Conservation (phyloP, 1,284 basidiomycete genomes). For the Malassezia psittaci region DNA sequence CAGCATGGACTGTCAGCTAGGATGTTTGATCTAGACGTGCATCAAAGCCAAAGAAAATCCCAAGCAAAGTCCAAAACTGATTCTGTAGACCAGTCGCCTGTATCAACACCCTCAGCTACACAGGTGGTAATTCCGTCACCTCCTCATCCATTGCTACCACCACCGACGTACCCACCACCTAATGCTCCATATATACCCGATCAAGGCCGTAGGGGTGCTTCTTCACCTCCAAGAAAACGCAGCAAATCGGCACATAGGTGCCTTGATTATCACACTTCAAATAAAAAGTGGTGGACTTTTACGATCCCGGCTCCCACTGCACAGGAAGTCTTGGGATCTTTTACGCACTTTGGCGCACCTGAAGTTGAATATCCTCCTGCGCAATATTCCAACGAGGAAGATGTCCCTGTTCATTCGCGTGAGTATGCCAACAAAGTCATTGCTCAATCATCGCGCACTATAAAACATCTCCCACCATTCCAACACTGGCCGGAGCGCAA, state of each 20-base stretch:
- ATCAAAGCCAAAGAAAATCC: conserved; percentile 18
- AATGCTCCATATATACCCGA: too few relatives aligned
- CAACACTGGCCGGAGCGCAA: conserved; percentile 19
- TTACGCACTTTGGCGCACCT: conserved; percentile 56
- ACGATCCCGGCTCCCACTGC: conserved; percentile 54
- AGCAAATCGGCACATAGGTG: too few relatives aligned
- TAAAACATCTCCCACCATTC: conserved; percentile 45
- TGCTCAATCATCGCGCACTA: conserved; percentile 54
- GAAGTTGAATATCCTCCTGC: conserved; percentile 64
- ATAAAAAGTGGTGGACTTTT: background rate
- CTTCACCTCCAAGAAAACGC: too few relatives aligned
- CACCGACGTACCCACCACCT: too few relatives aligned
- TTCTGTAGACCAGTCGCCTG: too few relatives aligned
- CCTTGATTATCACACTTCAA: too few relatives aligned
- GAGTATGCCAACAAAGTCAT: conserved; percentile 74
- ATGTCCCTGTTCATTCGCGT: conserved; percentile 61
- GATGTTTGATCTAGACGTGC: conserved; percentile 28
- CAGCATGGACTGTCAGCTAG: conserved; percentile 16
- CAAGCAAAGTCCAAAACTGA: too few relatives aligned
- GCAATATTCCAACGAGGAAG: conserved; percentile 64
- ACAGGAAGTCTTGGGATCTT: conserved; percentile 53
- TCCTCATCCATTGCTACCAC: background rate
- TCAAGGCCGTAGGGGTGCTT: too few relatives aligned
- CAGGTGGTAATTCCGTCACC: background rate
- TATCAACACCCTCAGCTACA: background rate